Evolutionary conservation across 2,329 filamentous ascomycete genomes (phyloP).

Genomic region (Aureobasidium uvarum): DNA sequence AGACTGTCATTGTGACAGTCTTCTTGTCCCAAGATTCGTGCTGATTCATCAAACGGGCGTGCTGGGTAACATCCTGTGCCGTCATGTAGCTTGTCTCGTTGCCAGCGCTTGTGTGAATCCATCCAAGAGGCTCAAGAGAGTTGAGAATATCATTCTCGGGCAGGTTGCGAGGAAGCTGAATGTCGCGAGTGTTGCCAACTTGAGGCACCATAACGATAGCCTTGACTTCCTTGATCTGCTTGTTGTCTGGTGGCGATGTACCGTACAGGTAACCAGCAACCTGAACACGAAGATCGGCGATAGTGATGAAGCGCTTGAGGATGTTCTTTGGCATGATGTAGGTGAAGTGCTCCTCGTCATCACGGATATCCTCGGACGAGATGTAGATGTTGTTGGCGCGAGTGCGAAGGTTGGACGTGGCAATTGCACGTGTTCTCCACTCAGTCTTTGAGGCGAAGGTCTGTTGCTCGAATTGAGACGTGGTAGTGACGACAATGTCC

Average conservation of each 20-base stretch:
- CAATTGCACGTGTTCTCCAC: slow-evolving; percentile 95
- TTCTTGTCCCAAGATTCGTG: slow-evolving; percentile 83
- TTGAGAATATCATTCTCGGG: slow-evolving; percentile 90
- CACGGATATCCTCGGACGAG: slow-evolving; percentile 87
- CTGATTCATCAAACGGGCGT: slow-evolving; percentile 81
- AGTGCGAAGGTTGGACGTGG: slow-evolving; percentile 90
- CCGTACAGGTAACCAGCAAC: slow-evolving; percentile 96
- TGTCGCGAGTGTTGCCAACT: slow-evolving; percentile 86
- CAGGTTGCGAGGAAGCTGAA: slow-evolving; percentile 84
- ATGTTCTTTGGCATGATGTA: slow-evolving; percentile 99
- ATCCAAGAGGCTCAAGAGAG: slow-evolving; percentile 81
- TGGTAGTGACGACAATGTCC: slow-evolving; percentile 97
- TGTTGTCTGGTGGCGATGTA: slow-evolving; percentile 86
- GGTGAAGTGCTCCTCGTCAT: slow-evolving; percentile 84
- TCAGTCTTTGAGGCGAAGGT: slow-evolving; percentile 98
- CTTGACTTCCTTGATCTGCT: slow-evolving; percentile 93
- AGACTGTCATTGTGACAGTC: slow-evolving; percentile 91
- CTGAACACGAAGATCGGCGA: slow-evolving; percentile 93
- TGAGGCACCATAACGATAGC: slow-evolving; percentile 98
- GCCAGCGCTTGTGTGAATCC: slow-evolving; percentile 93
- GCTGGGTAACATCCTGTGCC: slow-evolving; percentile 88
- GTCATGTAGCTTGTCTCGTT: slow-evolving; percentile 98
- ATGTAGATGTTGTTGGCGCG: slow-evolving; percentile 98
- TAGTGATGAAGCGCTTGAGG: slow-evolving; percentile 95
- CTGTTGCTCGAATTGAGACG: slow-evolving; percentile 95